Conservation (phyloP, 2,329 filamentous ascomycete species). For the Aspergillus jensenii region DNA sequence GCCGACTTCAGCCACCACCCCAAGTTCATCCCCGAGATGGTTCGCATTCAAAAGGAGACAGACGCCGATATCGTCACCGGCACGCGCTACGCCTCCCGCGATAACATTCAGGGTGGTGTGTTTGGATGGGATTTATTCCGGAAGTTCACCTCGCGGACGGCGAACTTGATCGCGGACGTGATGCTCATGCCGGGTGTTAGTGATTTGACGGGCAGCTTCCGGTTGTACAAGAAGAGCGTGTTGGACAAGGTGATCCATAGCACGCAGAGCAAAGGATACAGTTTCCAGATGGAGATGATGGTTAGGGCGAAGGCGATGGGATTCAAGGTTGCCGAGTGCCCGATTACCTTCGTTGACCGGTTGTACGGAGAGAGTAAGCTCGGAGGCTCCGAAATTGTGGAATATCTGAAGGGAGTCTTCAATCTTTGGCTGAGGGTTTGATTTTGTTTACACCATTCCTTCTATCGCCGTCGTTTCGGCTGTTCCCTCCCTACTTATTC, state of each 20-base stretch:
- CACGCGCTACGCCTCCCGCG: conserved; percentile 83
- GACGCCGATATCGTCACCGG: conserved; percentile 97
- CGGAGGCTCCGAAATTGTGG: conserved; percentile 90
- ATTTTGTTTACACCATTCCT: conserved; percentile 11
- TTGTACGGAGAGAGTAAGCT: conserved; percentile 95
- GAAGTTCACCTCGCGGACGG: conserved; percentile 69
- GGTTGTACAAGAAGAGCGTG: conserved; percentile 88
- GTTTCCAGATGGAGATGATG: conserved; percentile 99
- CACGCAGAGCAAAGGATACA: conserved; percentile 95
- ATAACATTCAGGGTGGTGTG: conserved; percentile 66
- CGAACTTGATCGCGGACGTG: conserved; percentile 94
- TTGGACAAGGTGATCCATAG: conserved; percentile 85
- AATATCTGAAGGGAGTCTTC: conserved; percentile 87
- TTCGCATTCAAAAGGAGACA: conserved; percentile 71
- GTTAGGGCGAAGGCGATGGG: conserved; percentile 96
- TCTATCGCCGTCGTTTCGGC: neutral
- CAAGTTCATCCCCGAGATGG: conserved; percentile 97
- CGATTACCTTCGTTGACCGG: conserved; percentile 93
- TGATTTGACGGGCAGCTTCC: conserved; percentile 91
- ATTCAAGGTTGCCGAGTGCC: conserved; percentile 89
- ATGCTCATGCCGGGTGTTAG: conserved; percentile 90
- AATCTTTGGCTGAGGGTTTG: conserved; percentile 75
- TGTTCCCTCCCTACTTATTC: neutral
- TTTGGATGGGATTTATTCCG: conserved; percentile 96
- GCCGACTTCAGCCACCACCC: conserved; percentile 99